Evolutionary conservation across 2,329 filamentous ascomycete species (phyloP), one percentile per base, ranked within the genome.

Genomic region (Phyllosticta ampelicida): DNA sequence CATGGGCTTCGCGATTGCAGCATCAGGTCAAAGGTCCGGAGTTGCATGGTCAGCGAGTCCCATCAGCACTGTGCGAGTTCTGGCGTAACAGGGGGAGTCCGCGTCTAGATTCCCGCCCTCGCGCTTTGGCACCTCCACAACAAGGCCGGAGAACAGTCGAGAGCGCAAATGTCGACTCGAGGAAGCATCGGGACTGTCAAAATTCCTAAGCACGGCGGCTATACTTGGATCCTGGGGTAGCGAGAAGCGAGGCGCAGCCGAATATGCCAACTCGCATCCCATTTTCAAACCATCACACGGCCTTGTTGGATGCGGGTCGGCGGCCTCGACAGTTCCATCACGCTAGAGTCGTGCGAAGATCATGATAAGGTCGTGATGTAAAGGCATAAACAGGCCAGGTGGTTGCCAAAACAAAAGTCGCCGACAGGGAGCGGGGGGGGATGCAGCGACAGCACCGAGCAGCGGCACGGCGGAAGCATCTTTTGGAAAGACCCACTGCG

Each of bases 381-480:
- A n/a, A 26, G 30, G 19, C 55, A 29, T 30, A 30, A 51, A 19
- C 11, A 29, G 49, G 50, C 28, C 30, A 56, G 28, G 54, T 16
- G 54, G 28, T 21, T 44, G 21, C n/a, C 19, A 26, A n/a, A 29
- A 26, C 28, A 21, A 28, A 23, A 18, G 54, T 23, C 20, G 20
- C 6, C 5, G 23, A 48, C 54, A 55, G 44, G 36, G 53, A 49
- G 26, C 13, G 49, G n/a, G 18, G 49, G n/a, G 18, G 9, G 54
- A 30, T 36, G 48, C 50, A 56, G 55, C 55, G 48, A 29, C 51
- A 23, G 55, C 49, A 23, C 8, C 20, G 29, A 26, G 50, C 55
- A 57, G 55, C 55, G 55, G 55, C 55, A 57, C 55, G 55, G 50
- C 55, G 51, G 55, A 28, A 49, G 54, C 49, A 48, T 20, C 49